These are phyloP conservation scores for Phytophthora sansomeana DNA, from an alignment of 352 stramenopile species.

Conservation along the genomic window DNA sequence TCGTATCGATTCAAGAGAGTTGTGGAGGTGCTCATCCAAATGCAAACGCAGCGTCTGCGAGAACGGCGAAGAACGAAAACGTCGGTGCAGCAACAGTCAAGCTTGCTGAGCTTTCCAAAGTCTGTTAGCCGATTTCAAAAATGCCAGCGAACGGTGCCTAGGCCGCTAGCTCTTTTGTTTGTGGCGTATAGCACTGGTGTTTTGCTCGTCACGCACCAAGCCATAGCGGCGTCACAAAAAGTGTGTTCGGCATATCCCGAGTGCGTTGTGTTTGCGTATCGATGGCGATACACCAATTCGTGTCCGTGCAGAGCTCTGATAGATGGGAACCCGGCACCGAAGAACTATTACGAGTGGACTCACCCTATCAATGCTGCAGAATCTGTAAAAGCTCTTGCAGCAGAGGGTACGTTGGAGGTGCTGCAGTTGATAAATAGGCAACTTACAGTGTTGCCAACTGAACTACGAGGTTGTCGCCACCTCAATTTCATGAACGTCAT, in stretches of 20 bases:
- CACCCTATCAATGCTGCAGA: slow-evolving; percentile 30
- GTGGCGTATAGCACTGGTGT: slow-evolving; percentile 20
- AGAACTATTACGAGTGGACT: slow-evolving; percentile 38
- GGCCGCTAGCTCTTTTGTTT: slow-evolving; percentile 12
- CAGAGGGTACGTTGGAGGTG: slow-evolving; percentile 29
- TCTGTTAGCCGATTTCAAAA: too few species aligned
- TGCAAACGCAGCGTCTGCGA: slow-evolving; percentile 14
- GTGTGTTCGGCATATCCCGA: slow-evolving; percentile 25
- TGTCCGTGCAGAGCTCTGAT: slow-evolving; percentile 46
- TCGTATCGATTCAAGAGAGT: slow-evolving; percentile 50
- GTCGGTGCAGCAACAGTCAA: not conserved
- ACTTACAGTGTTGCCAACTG: slow-evolving; percentile 25
- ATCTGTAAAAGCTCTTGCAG: slow-evolving; percentile 19
- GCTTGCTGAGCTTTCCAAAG: not conserved
- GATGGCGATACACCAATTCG: not conserved
- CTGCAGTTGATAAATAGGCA: slow-evolving; percentile 43
- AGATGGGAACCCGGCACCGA: slow-evolving; percentile 29
- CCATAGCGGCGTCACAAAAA: slow-evolving; percentile 15
- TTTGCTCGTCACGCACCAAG: slow-evolving; percentile 5
- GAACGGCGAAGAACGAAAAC: not conserved
- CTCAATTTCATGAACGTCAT: slow-evolving; percentile 46
- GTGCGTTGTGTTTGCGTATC: slow-evolving; percentile 44
- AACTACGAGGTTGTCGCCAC: slow-evolving; percentile 32
- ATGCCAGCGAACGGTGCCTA: not conserved
- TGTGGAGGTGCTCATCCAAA: slow-evolving; percentile 37